Conservation (phyloP, 305 asterid genomes). For the Rubia balearica region DNA sequence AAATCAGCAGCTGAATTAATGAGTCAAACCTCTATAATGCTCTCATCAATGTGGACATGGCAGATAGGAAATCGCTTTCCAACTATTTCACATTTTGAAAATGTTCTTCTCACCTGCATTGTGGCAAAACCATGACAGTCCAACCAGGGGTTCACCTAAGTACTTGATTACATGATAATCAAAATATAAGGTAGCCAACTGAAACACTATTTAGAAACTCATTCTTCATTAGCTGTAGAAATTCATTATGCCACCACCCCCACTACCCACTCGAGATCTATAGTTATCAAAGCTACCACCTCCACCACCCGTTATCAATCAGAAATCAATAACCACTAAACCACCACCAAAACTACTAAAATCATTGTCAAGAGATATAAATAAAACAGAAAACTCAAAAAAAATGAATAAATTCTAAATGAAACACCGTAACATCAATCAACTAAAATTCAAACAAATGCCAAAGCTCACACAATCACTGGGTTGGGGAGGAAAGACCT, state of each 20-base stretch:
- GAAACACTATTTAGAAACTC: background rate
- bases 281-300: too few relatives aligned
- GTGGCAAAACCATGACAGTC: conserved; percentile 13
- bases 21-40: conserved; percentile 64
- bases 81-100: conserved; percentile 66
- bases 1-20: background rate
- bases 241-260: background rate
- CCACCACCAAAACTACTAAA: background rate
- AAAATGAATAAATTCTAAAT: background rate
- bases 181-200: background rate
- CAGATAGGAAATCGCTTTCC: conserved; percentile 93
- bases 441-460: too few relatives aligned
- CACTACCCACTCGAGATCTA: too few relatives aligned
- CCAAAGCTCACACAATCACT: too few relatives aligned
- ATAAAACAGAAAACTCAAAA: background rate
- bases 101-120: conserved; percentile 69
- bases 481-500: too few relatives aligned
- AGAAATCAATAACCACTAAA: background rate
- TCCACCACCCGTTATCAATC: background rate
- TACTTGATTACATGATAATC: background rate
- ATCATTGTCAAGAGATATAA: background rate
- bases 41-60: conserved; percentile 74
- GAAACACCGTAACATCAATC: background rate
- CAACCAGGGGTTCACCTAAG: background rate
- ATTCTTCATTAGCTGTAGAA: background rate